A percentile compares a stretch with the other conserved stretches of the same genome.
Conservation (phyloP, 2,329 filamentous ascomycete species). For the Alternaria sp. region DNA sequence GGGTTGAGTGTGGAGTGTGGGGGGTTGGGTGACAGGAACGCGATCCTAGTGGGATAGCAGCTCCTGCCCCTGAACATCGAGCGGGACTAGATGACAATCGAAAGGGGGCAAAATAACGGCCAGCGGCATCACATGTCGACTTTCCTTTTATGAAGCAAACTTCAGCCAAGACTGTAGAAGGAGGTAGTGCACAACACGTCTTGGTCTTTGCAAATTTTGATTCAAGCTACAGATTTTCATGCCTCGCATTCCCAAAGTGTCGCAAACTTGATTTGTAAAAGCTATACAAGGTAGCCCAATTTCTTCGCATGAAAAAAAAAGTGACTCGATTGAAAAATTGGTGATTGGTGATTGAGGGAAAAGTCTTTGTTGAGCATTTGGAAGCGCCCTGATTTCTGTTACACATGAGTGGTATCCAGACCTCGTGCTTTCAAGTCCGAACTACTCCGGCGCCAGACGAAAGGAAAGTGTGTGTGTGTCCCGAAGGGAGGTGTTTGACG, state of each 20-base stretch:
- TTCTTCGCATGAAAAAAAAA: conserved; percentile 15
- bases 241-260: conserved; percentile 3
- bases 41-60: conserved; percentile 1
- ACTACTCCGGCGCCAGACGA: conserved; percentile 29
- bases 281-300: conserved; percentile 12
- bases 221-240: conserved; percentile 14
- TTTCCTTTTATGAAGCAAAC: not conserved
- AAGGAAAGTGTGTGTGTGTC: conserved; percentile 22
- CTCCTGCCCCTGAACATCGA: conserved; percentile 9
- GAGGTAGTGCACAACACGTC: not conserved
- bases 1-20: not conserved
- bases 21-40: conserved; percentile 4
- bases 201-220: conserved; percentile 11
- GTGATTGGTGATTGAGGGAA: not conserved
- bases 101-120: conserved; percentile 7
- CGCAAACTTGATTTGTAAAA: conserved; percentile 11
- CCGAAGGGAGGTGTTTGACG: conserved; percentile 26
- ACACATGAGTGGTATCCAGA: conserved; percentile 41
- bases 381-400: conserved; percentile 20
- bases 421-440: conserved; percentile 23
- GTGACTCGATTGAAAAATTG: conserved; percentile 5
- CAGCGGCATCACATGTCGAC: conserved; percentile 1
- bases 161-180: not conserved
- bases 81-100: conserved; percentile 1
- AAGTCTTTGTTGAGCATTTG: conserved; percentile 11